A percentile compares a stretch with the other conserved stretches of the same genome.
Conservation (phyloP, 495 filamentous ascomycete species). For the Xylaria intraflava region DNA sequence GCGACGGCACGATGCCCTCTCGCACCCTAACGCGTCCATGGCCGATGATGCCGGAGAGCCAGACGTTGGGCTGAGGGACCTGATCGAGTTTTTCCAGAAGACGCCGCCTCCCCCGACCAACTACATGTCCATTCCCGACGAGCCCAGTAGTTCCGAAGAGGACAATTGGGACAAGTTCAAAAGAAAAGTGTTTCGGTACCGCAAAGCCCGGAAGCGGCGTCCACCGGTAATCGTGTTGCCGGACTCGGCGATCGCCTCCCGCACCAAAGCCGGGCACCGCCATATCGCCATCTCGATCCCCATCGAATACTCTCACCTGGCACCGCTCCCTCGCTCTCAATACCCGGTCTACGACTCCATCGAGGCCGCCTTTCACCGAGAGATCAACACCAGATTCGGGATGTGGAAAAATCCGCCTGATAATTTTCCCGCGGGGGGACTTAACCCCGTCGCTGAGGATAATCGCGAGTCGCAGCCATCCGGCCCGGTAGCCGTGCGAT, state of each 20-base stretch:
- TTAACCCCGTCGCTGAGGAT: slow-evolving; percentile 23
- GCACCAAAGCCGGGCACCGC: slow-evolving; percentile 33
- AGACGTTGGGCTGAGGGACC: slow-evolving; percentile 14
- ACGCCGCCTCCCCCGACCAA: slow-evolving; percentile 36
- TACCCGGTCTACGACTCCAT: slow-evolving; percentile 3
- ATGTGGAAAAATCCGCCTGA: slow-evolving; percentile 9
- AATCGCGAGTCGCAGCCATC: slow-evolving; percentile 24
- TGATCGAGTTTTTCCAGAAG: slow-evolving; percentile 39
- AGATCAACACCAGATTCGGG: not conserved
- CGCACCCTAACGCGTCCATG: not conserved
- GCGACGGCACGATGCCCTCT: not conserved
- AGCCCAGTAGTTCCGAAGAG: slow-evolving; percentile 16
- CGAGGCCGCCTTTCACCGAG: slow-evolving; percentile 3
- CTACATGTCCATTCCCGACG: slow-evolving; percentile 32
- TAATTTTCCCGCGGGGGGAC: slow-evolving; percentile 11
- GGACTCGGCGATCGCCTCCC: slow-evolving; percentile 39
- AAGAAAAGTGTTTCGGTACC: slow-evolving; percentile 18
- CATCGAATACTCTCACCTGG: slow-evolving; percentile 22
- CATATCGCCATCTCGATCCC: slow-evolving; percentile 51
- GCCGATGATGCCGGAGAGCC: not conserved
- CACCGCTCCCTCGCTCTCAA: not conserved
- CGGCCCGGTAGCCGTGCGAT: not conserved
- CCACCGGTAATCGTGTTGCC: slow-evolving; percentile 34
- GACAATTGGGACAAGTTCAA: slow-evolving; percentile 22
- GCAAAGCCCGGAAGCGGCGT: slow-evolving; percentile 12